Percentiles rank a stretch among this genome's conserved stretches.
Conservation (phyloP, 495 filamentous ascomycete genomes). For the Parathielavia appendiculata region DNA sequence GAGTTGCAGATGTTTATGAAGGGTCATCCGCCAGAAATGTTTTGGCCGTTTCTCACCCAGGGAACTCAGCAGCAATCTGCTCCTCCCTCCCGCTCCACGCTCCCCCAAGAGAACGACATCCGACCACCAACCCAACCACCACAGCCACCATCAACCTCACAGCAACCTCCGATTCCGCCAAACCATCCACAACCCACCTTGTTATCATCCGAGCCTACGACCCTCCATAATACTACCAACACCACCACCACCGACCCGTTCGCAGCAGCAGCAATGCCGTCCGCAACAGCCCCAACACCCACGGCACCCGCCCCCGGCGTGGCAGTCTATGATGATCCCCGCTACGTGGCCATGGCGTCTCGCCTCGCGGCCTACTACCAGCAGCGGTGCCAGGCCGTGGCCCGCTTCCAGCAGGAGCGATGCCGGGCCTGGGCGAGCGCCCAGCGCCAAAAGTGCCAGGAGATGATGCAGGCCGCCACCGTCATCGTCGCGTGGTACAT, state of each 20-base stretch:
- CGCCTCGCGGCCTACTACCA: constrained; percentile 38
- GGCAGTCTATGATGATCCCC: constrained; percentile 26
- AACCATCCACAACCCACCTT: neutral
- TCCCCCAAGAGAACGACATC: neutral
- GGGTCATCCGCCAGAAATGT: constrained; percentile 13
- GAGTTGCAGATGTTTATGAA: constrained; percentile 30
- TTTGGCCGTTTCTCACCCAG: constrained; percentile 5
- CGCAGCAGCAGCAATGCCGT: constrained; percentile 4
- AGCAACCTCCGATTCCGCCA: neutral
- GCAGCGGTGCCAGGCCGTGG: constrained; percentile 34
- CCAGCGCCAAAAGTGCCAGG: constrained; percentile 34
- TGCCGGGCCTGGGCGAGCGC: constrained; percentile 35
- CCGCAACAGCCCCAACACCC: constrained; percentile 7
- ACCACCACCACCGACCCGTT: neutral
- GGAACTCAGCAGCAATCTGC: neutral
- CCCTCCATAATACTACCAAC: neutral
- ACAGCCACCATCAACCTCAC: neutral
- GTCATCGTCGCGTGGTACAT: constrained; percentile 38
- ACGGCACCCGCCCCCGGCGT: neutral
- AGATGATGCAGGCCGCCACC: constrained; percentile 37
- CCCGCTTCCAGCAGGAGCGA: constrained; percentile 35
- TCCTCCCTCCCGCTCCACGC: neutral
- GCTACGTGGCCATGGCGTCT: constrained; percentile 35
- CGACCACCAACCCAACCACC: constrained; percentile 7
- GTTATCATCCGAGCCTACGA: neutral